Conservation (phyloP, 2,329 filamentous ascomycete genomes). For the Fusarium proliferatum region DNA sequence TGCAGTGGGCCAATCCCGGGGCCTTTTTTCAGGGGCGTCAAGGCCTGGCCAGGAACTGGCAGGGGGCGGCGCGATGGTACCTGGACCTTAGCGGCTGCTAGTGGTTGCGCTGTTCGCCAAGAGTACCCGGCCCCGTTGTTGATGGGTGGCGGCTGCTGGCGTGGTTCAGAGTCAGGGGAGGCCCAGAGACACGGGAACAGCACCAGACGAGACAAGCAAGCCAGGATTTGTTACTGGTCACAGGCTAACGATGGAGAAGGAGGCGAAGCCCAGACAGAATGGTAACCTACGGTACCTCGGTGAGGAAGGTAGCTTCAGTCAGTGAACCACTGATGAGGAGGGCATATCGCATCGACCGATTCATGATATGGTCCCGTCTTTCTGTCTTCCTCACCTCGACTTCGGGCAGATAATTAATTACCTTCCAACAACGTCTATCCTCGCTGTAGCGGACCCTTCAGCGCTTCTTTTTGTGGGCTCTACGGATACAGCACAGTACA, state of each 20-base stretch:
- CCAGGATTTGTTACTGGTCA: constrained; percentile 4
- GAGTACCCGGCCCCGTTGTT: constrained; percentile 22
- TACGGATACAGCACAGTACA: background rate
- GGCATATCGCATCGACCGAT: background rate
- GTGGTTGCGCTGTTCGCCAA: constrained; percentile 32
- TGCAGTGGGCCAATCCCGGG: constrained; percentile 11
- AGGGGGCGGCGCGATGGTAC: constrained; percentile 34
- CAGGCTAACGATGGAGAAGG: constrained; percentile 14
- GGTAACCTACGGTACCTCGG: background rate
- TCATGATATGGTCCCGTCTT: background rate
- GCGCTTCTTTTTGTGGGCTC: constrained; percentile 35
- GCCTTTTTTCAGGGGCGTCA: constrained; percentile 19
- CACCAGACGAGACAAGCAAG: background rate
- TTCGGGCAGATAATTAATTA: background rate
- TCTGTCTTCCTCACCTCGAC: background rate
- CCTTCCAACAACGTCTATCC: constrained; percentile 9
- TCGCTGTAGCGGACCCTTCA: constrained; percentile 37
- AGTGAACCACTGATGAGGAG: constrained; percentile 1
- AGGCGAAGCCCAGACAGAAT: constrained; percentile 25
- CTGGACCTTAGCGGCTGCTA: constrained; percentile 37
- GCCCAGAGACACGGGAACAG: constrained; percentile 24
- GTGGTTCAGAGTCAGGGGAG: constrained; percentile 35
- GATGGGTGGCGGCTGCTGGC: constrained; percentile 20
- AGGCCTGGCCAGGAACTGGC: constrained; percentile 2
- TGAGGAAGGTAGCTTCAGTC: constrained; percentile 5